Conservation (phyloP, 2,329 filamentous ascomycete genomes). For the Venturiaceae sp. region DNA sequence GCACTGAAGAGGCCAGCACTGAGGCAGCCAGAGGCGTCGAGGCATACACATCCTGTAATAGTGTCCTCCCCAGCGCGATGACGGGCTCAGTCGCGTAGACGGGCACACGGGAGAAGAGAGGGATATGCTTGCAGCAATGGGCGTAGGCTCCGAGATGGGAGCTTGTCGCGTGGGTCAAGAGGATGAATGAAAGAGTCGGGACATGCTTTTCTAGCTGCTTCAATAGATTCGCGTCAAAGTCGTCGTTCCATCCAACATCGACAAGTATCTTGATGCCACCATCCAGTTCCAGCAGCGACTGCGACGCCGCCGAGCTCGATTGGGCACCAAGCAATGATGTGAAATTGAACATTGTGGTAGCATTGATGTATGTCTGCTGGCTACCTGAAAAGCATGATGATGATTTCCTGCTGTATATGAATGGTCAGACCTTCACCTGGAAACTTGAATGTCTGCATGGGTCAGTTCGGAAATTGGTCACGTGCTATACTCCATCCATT, state of each 20-base stretch:
- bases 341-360: constrained; percentile 77
- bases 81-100: constrained; percentile 92
- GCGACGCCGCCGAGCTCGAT: constrained; percentile 74
- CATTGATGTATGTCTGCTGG: neutral
- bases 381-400: neutral
- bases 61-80: constrained; percentile 81
- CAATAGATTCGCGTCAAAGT: constrained; percentile 73
- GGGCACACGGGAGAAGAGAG: constrained; percentile 82
- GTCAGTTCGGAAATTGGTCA: too few species aligned
- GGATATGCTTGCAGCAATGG: constrained; percentile 94
- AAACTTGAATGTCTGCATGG: too few species aligned
- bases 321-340: constrained; percentile 86
- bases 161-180: constrained; percentile 87
- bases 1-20: constrained; percentile 62
- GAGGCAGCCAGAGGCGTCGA: constrained; percentile 84
- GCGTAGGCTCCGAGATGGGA: constrained; percentile 88
- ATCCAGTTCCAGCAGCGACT: constrained; percentile 94
- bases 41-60: constrained; percentile 85
- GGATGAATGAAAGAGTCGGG: constrained; percentile 82
- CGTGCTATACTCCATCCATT: too few species aligned
- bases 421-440: too few species aligned
- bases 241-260: constrained; percentile 92
- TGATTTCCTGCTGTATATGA: neutral
- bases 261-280: constrained; percentile 92
- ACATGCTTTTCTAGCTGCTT: constrained; percentile 89